Evolutionary conservation across 805 yeast genomes (phyloP).

Genomic region (Schizosaccharomyces octosporus): DNA sequence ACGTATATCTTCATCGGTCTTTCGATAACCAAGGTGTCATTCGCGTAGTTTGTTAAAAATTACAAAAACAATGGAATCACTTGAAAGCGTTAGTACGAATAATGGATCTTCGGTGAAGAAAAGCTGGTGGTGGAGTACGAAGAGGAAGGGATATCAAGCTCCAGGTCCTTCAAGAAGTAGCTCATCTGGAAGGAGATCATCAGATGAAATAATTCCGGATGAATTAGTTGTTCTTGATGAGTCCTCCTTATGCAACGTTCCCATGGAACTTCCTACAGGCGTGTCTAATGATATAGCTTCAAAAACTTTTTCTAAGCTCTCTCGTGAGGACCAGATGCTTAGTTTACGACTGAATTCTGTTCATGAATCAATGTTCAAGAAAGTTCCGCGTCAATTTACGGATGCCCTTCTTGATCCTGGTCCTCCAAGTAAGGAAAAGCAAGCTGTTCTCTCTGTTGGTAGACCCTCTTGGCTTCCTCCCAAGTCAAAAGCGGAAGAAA

Average conservation of each 20-base stretch:
- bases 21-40: too few species aligned
- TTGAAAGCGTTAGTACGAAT: background rate
- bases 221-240: background rate
- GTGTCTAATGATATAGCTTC: background rate
- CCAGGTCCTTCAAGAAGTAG: background rate
- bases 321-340: background rate
- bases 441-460: background rate
- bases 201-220: background rate
- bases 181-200: background rate
- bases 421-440: background rate
- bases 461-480: slow-evolving; percentile 2
- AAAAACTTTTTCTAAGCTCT: background rate
- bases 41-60: background rate
- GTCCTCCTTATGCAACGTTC: background rate
- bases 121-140: background rate
- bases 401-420: background rate
- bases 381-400: background rate
- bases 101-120: background rate
- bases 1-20: too few species aligned
- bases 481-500: background rate
- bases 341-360: background rate
- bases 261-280: background rate
- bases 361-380: background rate
- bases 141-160: background rate
- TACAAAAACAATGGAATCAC: background rate